Evolutionary conservation across 1,284 basidiomycete genomes (phyloP), one percentile per base, ranked within the genome.

Genomic region (Puccinia horiana): DNA sequence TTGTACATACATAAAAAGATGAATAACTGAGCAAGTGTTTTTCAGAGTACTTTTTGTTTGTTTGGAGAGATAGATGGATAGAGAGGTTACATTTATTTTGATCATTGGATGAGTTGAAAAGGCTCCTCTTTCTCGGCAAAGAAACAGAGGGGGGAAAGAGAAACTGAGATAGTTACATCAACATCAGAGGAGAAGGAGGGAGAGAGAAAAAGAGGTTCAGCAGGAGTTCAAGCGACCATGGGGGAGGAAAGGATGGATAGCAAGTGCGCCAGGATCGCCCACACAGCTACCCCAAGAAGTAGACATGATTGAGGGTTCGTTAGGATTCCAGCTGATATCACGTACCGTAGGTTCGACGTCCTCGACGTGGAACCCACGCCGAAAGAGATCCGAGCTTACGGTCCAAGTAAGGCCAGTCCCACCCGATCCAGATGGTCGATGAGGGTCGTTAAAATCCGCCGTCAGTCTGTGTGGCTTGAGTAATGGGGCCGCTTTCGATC

Each of bases 311-410:
- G 93, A 92, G 26, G 96, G 95, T 89, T 96, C 92, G 90, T 88
- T 91, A 89, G 92, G 91, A 86, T 94, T 93, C 94, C 94, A 96
- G 86, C 92, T 93, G 79, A 98, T 95, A 86, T 99, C 96, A 79
- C 96, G 91, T 0, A 98, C 94, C 82, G 87, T 86, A 1, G 65
- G 52, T 11, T 56, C 65, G 44, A 75, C 81, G 52, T 81, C 81
- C 52, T 83, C 83, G 32, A 77, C 77, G 20, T 69, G 42, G 18
- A 42, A 69, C 40, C 40, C 65, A 20, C 29, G 35, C 63, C 29
- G 81, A 77, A 40, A 35, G 49, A 54, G 20, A 54, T 78, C 83
- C 18, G 49, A 47, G 47, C 79, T 76, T 35, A 76, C 83, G 14
- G 70, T 74, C 54, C 83, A 70, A 47, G 73, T 81, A 54, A 56